A percentile compares a stretch with the other conserved stretches of the same genome.
These are phyloP conservation scores for Cyclotella sp. DNA, from an alignment of 108 stramenopile species.

Conservation along the genomic window DNA sequence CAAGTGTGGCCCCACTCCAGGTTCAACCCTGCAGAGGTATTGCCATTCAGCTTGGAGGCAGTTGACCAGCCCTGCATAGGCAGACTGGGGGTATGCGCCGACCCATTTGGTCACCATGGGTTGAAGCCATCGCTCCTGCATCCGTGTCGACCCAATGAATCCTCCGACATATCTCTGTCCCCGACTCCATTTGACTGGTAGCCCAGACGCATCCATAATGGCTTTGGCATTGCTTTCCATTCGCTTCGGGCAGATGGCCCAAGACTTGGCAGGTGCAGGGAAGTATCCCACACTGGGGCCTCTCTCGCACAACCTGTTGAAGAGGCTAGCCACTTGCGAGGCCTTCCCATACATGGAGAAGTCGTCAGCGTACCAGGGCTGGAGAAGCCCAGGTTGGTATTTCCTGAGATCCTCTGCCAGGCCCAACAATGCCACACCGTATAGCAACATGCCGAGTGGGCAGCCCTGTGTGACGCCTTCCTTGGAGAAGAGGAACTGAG, in stretches of 20 bases:
- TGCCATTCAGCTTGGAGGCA: constrained; percentile 43
- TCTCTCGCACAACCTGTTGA: neutral
- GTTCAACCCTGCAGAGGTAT: constrained; percentile 18
- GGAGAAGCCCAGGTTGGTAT: neutral
- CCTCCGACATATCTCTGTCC: constrained; percentile 41
- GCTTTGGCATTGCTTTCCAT: neutral
- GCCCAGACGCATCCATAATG: neutral
- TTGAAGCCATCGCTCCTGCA: constrained; percentile 19
- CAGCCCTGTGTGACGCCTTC: neutral
- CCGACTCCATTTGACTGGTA: constrained; percentile 4
- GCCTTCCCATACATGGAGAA: neutral
- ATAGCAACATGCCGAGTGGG: neutral
- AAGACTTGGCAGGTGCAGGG: neutral
- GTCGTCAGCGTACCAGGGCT: neutral
- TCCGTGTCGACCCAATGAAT: constrained; percentile 21
- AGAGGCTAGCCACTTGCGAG: neutral
- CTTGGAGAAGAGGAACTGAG: neutral
- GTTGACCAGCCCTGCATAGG: constrained; percentile 27
- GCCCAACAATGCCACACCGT: neutral
- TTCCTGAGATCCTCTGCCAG: too few relatives aligned
- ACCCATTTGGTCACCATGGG: constrained; percentile 19
- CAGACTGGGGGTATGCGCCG: constrained; percentile 25
- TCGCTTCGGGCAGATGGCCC: neutral
- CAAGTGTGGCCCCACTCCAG: constrained; percentile 15
- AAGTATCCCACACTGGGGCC: neutral